Conservation (phyloP, 768 basidiomycete species). For the Neoboletus brunneissimus region DNA sequence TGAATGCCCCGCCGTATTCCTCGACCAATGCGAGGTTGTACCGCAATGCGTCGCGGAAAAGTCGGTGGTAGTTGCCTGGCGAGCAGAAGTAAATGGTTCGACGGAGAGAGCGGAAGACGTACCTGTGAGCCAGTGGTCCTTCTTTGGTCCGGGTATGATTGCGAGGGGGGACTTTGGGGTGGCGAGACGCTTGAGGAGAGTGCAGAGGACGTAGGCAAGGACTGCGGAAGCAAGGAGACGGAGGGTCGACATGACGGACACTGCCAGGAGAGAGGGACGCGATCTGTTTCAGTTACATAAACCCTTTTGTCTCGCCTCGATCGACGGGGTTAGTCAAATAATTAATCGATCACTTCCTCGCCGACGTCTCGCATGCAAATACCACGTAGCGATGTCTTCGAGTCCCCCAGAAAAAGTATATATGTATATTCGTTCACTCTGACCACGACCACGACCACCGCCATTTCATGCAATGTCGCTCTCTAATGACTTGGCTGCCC, state of each 20-base stretch:
- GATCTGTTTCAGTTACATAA: no score
- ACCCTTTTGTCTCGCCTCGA: no score
- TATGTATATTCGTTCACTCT: no score
- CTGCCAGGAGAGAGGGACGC: background rate
- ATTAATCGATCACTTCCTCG: no score
- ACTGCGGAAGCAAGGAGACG: constrained; percentile 1
- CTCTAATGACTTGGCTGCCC: no score
- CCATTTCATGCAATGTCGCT: no score
- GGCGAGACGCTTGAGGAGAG: constrained; percentile 11
- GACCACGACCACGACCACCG: no score
- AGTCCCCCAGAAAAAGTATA: no score
- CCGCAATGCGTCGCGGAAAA: constrained; percentile 33
- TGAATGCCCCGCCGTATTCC: constrained; percentile 36
- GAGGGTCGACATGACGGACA: background rate
- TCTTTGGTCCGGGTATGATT: constrained; percentile 29
- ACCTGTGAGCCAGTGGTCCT: constrained; percentile 38
- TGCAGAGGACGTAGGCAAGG: constrained; percentile 17
- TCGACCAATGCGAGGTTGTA: constrained; percentile 32
- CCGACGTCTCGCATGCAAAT: no score
- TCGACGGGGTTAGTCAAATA: no score
- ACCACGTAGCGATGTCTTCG: no score
- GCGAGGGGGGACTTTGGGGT: constrained; percentile 17
- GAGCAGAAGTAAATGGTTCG: background rate
- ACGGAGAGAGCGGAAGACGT: background rate
- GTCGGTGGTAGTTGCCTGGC: constrained; percentile 32